Conservation (phyloP, 1,284 basidiomycete genomes). For the Trametes sp. region DNA sequence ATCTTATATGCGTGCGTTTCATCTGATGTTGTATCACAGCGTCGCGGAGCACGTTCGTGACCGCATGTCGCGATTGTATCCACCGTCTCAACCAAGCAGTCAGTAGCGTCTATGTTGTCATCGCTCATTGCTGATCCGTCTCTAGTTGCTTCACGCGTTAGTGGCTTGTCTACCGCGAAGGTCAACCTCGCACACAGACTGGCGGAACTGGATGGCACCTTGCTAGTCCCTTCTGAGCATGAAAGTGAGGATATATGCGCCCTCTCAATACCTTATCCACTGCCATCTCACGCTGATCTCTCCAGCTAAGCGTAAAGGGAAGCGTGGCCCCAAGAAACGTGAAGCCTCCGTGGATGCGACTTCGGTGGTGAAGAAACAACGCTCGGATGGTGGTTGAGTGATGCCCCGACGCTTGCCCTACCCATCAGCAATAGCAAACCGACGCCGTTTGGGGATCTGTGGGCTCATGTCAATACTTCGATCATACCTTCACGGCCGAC, state of each 20-base stretch:
- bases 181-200: conserved; percentile 8
- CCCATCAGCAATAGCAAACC: neutral
- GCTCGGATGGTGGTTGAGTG: conserved; percentile 14
- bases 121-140: neutral
- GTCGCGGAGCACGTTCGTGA: conserved; percentile 38
- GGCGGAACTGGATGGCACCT: conserved; percentile 21
- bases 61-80: conserved; percentile 34
- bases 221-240: neutral
- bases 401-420: neutral
- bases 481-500: too few relatives aligned
- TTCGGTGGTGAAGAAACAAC: conserved; percentile 2
- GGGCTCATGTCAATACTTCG: neutral
- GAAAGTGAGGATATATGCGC: conserved; percentile 24
- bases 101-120: conserved; percentile 1
- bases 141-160: conserved; percentile 26
- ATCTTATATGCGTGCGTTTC: neutral
- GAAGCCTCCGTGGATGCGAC: neutral
- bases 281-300: neutral
- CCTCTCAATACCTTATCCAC: neutral
- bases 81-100: conserved; percentile 25
- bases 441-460: neutral
- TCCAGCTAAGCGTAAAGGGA: conserved; percentile 15
- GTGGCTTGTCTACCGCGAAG: conserved; percentile 10
- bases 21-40: conserved; percentile 35
- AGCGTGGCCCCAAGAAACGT: conserved; percentile 31